A percentile compares a stretch with the other conserved stretches of the same genome.
phyloP scores from a whole-genome alignment of 257 asterid species.

The Catharanthus roseus region DNA sequence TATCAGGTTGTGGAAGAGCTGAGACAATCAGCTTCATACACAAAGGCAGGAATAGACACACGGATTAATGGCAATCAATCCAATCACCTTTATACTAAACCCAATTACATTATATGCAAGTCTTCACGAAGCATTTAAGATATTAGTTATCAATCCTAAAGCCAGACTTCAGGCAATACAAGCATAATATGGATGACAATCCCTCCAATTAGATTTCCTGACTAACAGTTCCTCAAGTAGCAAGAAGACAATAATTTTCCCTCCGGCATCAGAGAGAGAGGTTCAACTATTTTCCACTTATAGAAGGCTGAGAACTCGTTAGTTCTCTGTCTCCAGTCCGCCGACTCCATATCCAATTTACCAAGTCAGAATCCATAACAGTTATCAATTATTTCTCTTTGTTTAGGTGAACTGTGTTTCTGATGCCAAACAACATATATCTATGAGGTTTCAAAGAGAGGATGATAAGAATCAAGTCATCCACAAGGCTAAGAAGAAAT shows the following conservation, averaged over 20 bases:
- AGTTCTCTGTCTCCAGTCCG: background rate
- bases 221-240: background rate
- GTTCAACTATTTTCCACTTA: background rate
- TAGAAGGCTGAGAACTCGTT: background rate
- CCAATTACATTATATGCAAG: background rate
- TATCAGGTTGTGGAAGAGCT: too few relatives aligned
- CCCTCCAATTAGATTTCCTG: background rate
- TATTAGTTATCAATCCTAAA: background rate
- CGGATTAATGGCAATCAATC: background rate
- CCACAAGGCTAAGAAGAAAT: background rate
- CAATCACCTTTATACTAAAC: background rate
- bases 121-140: background rate
- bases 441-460: background rate
- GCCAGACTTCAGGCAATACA: background rate
- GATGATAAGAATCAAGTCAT: background rate
- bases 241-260: background rate
- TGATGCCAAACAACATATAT: background rate
- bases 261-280: background rate
- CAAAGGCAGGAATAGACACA: background rate
- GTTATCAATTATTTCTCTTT: background rate
- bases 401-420: background rate
- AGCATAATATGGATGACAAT: background rate
- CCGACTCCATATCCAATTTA: background rate
- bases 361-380: background rate
- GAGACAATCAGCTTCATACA: background rate